Conservation (phyloP, 192 early-diverging fungal species). For the Chytriomyces hyalinus region DNA sequence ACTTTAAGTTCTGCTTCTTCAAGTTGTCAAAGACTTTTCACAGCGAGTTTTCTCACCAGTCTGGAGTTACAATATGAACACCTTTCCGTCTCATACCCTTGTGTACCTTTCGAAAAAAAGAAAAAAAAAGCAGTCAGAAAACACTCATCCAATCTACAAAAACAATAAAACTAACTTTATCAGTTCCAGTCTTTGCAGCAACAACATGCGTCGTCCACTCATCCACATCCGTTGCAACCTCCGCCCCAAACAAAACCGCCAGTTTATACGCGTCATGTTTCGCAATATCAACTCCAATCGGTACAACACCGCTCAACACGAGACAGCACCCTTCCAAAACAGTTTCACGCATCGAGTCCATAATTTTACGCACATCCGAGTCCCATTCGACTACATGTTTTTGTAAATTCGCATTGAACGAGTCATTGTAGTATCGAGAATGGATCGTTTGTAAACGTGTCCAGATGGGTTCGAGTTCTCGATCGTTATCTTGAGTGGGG, state of each 20-base stretch:
- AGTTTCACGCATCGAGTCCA: constrained; percentile 62
- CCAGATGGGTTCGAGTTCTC: constrained; percentile 47
- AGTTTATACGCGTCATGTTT: constrained; percentile 80
- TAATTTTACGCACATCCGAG: constrained; percentile 55
- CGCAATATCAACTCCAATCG: constrained; percentile 57
- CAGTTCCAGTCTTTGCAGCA: constrained; percentile 77
- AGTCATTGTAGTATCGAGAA: constrained; percentile 65
- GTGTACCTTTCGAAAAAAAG: constrained; percentile 40
- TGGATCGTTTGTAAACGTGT: constrained; percentile 73
- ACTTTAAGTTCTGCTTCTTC: constrained; percentile 8
- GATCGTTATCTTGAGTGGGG: constrained; percentile 44
- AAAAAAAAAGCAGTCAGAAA: too few relatives aligned
- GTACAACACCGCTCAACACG: constrained; percentile 85
- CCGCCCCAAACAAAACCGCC: constrained; percentile 83
- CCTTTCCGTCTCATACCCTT: constrained; percentile 55
- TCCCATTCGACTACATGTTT: constrained; percentile 5
- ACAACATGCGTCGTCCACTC: constrained; percentile 84
- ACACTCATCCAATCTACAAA: too few relatives aligned
- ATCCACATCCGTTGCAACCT: constrained; percentile 67
- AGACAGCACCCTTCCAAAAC: constrained; percentile 74
- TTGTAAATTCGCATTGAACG: constrained; percentile 25
- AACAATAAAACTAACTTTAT: constrained; percentile 56
- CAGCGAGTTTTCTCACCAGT: constrained; percentile 57
- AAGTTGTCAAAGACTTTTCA: constrained; percentile 28
- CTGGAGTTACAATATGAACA: constrained; percentile 59